Base-by-base conservation (phyloP, 257 asterid genomes). In the Orobanche coerulescens region DNA sequence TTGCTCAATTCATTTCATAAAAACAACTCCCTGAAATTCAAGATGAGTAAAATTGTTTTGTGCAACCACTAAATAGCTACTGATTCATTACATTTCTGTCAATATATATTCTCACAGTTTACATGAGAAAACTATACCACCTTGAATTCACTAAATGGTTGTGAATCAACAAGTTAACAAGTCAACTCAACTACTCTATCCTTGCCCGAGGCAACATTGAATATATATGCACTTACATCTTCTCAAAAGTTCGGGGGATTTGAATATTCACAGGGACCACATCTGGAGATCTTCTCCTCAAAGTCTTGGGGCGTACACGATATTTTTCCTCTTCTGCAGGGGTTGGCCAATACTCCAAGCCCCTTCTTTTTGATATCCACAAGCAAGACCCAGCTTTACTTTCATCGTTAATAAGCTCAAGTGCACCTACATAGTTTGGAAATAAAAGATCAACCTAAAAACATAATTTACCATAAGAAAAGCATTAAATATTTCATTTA, bases 341-440 rank as follows among this genome's bases (percentile, higher is more conserved):
- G 67, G 93, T 81, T 67, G 96, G 96, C 98, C 95, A 88, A 73
- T 92, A 88, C 70, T 86, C 94, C 60, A 84, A 49, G 55, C 98
- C 98, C 73, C 90, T 92, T 69, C 90, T 81, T 20, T 77, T 84
- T 67, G 94, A 69, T 61, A 92, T 83, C 98, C 97, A 92, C 66
- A 88, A 72, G 78, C 98, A 92, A 26, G 91, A 71, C 36, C 98
- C 98, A 68, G 98, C 93, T 80, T 88, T 84, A 75, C 75, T 84
- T 82, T 86, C 95, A 80, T 92, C 76, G 9, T 66, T 61, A 62
- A 92, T 86, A 71, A 92, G 98, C 75, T 92, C 84, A 70, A 84
- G 77, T 49, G 90, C 91, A 68, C 98, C 98, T 92, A 49, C 69
- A 66, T 2, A 65, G 65, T 39, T 68, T 26, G 66, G 64, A 66